Base-by-base conservation (phyloP, 2,329 filamentous ascomycete species). In the Phyllosticta paracitricarpa region DNA sequence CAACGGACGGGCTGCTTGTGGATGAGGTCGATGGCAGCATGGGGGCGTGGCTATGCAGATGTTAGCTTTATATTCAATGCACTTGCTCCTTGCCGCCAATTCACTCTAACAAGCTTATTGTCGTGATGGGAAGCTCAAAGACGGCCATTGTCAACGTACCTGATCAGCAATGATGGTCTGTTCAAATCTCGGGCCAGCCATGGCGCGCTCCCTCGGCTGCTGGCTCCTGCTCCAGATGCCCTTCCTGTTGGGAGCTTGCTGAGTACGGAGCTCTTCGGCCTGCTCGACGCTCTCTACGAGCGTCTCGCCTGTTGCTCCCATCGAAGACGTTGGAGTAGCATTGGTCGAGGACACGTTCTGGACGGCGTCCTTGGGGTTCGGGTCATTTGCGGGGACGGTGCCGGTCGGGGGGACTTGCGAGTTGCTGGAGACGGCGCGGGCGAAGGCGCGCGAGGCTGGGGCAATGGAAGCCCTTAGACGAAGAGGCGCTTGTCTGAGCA, bases 1-100 rank as follows among this genome's bases (percentile, higher is more conserved):
- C 94, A 99, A 75, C 85, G 84, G 40, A 99, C 94, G 22, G 92
- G 93, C 77, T 97, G 89, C 80, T 92, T 87, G 82, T 99, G 94
- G 71, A 97, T 92, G 74, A 99, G 84, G 68, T 95, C 90, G 71
- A 99, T 99, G 64, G 94, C 94, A 33, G 94, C 88, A 71, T 86
- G 82, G 30, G 94, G 89, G 79, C 88, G 89, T 65, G 94, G 94
- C 94, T 97, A 72, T 64, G 63, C 14, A 58, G 24, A 56, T 48
- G 56, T 68, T 19, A 12, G 22, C 24, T 2, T 30, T 35, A 53
- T 25, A 53, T 25, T 53, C 25, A 12, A 9, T 1, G 14, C 35
- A 19, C 51, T 25, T 3, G 4, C 54, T 8, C 12, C 24, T 8
- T 9, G 4, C 33, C 14, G 5, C 54, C 30, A 8, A 9, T 40